Evolutionary conservation across 2,329 filamentous ascomycete genomes (phyloP), one percentile per base, ranked within the genome.

Genomic region (Fusarium agapanthi): DNA sequence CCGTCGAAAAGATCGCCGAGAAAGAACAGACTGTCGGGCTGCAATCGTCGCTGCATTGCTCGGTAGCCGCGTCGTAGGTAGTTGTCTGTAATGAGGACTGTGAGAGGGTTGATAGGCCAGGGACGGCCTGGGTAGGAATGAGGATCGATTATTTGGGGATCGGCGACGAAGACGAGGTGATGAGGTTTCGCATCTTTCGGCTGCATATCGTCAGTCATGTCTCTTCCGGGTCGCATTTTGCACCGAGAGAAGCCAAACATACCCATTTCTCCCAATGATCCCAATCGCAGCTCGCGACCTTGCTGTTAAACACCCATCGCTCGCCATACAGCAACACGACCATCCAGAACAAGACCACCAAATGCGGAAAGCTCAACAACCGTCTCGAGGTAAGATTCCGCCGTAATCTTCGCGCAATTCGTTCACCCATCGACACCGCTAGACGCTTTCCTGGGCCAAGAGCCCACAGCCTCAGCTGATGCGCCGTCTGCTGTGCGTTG

Each of bases 1-100:
- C 96, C 96, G 79, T 99, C 96, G 77, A 99, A 98, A 2, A 99
- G 85, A 79, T 99, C 96, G 13, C 96, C 96, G 0, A 99, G 85
- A 79, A 99, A 98, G 79, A 98, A 89, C 2, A 97, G 86, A 22
- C 93, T 95, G 79, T 98, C 94, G 0, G 96, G 96, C n/a, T 89
- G 88, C 20, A 98, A 86, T 24, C 89, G 84, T 24, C 88, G 84
- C 78, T 97, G 94, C 65, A 98, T 87, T 59, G 91, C 88, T n/a
- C 86, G 88, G 80, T 97, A 98, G 14, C 93, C 91, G 45, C 95
- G 90, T 44, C 91, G 90, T 72, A 99, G 88, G 82, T 98, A 99
- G 79, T 94, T 93, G 82, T 99, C 96, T 62, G 95, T 97, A 75
- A 97, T 82, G 32, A 83, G 79, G 41, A 87, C 80, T 9, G 88